Base-by-base conservation (phyloP, 371 early-diverging fungal species). In the Catenaria anguillulae region DNA sequence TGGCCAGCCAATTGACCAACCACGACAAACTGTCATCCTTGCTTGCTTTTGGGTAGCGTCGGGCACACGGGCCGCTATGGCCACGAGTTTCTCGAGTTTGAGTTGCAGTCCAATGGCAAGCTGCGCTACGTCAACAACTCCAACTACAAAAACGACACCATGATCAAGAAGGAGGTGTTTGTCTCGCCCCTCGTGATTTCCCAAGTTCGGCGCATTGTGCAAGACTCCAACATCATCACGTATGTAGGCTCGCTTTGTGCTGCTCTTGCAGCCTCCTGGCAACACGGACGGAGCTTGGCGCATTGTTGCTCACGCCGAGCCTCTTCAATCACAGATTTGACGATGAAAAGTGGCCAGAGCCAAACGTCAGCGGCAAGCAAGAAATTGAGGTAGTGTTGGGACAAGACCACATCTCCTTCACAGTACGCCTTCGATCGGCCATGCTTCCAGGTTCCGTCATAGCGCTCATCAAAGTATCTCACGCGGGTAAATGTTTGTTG, bases 11-110 rank as follows among this genome's bases (percentile, higher is more conserved):
- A n/a, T n/a, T n/a, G n/a, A n/a, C n/a, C n/a, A n/a, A n/a, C n/a
- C n/a, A n/a, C n/a, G n/a, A n/a, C n/a, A n/a, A n/a, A n/a, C n/a
- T n/a, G n/a, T n/a, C n/a, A n/a, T n/a, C n/a, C n/a, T n/a, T n/a
- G n/a, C n/a, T n/a, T n/a, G n/a, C n/a, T n/a, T n/a, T n/a, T n/a
- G n/a, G n/a, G n/a, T n/a, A 90, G 91, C 68, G 84, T 89, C 24
- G 97, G 96, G 17, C 93, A 95, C 70, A 82, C 77, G 69, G 96
- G 96, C 56, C 82, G 88, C 66, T 93, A 88, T 71, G 98, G 98
- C 26, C 97, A 97, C 76, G 98, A 97, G 79, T 97, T 95, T 72
- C 81, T 97, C 59, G 94, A 95, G 73, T 97, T 96, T 69, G 97
- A 96, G 73, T 84, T 97, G 67, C 78, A 86, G 65, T 77, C 84